Evolutionary conservation across 768 basidiomycete species (phyloP).

Genomic region (Suillus americanus): DNA sequence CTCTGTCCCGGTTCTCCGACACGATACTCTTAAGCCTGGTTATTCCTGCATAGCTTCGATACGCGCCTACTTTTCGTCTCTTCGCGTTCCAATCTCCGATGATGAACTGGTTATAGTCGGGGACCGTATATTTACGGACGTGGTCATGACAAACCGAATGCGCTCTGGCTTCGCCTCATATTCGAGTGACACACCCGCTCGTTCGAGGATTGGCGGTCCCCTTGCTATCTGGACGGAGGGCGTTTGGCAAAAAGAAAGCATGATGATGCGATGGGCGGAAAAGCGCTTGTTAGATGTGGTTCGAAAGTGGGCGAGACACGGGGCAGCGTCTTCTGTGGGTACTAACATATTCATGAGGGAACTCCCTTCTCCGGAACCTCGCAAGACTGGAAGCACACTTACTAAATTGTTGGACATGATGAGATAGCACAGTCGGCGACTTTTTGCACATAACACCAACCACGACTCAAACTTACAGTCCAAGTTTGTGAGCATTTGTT

Average conservation of each 20-base stretch:
- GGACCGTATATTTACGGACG: constrained; percentile 90
- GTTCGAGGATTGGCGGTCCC: constrained; percentile 38
- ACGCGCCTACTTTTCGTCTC: constrained; percentile 69
- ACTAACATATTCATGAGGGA: background rate
- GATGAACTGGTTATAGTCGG: constrained; percentile 81
- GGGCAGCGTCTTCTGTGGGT: background rate
- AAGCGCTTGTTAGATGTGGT: constrained; percentile 46
- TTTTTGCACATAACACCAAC: background rate
- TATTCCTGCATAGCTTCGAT: constrained; percentile 74
- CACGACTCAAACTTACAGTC: background rate
- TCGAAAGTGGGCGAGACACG: constrained; percentile 34
- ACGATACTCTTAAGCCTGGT: constrained; percentile 75
- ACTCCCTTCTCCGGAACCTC: background rate
- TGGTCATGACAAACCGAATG: constrained; percentile 84
- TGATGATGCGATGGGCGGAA: constrained; percentile 62
- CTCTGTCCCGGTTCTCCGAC: constrained; percentile 78
- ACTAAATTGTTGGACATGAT: background rate
- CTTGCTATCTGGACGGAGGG: constrained; percentile 70
- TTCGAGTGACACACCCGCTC: constrained; percentile 6
- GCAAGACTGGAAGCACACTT: background rate
- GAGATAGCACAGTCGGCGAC: background rate
- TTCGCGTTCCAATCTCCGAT: constrained; percentile 52
- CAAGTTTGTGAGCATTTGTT: background rate
- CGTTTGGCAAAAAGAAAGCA: constrained; percentile 67
- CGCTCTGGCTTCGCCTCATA: constrained; percentile 19